A percentile compares a stretch with the other conserved stretches of the same genome.
Conservation (phyloP, 768 basidiomycete species). For the Rhodotorula kratochvilovae region DNA sequence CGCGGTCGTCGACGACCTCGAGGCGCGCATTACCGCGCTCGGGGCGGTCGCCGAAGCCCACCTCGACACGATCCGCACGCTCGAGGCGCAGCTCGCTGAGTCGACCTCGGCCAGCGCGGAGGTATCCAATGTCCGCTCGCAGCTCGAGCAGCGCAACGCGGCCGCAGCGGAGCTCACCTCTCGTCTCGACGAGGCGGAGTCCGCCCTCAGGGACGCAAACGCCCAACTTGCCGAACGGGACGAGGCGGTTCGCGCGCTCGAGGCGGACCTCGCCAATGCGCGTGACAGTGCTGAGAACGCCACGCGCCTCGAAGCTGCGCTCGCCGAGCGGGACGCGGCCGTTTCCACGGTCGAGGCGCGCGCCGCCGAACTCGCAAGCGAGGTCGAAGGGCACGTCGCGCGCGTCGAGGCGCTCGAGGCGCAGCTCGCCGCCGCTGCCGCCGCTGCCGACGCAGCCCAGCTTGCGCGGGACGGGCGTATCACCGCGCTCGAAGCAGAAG, state of each 20-base stretch:
- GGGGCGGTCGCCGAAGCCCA: background rate
- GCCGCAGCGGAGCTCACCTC: too few species aligned
- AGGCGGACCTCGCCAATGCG: constrained; percentile 5
- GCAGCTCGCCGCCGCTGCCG: background rate
- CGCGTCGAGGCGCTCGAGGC: background rate
- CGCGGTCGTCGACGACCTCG: background rate
- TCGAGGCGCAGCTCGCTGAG: background rate
- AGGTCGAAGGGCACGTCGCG: background rate
- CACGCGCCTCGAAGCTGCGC: background rate
- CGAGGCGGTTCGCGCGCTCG: constrained; percentile 50
- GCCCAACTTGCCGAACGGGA: constrained; percentile 64
- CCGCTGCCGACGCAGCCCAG: background rate
- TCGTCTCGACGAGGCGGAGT: constrained; percentile 52
- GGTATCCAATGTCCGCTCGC: background rate
- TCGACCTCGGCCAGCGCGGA: too few species aligned
- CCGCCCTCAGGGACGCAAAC: constrained; percentile 66
- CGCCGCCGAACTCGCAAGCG: background rate
- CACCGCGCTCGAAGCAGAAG: background rate
- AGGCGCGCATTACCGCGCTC: background rate
- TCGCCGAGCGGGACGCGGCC: background rate
- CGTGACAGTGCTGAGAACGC: background rate
- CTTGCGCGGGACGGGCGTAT: background rate
- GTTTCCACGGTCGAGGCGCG: background rate
- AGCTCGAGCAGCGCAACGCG: background rate
- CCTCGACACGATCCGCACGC: background rate